Conservation (phyloP, 805 yeast genomes). For the Lipomyces yamanashiensis region DNA sequence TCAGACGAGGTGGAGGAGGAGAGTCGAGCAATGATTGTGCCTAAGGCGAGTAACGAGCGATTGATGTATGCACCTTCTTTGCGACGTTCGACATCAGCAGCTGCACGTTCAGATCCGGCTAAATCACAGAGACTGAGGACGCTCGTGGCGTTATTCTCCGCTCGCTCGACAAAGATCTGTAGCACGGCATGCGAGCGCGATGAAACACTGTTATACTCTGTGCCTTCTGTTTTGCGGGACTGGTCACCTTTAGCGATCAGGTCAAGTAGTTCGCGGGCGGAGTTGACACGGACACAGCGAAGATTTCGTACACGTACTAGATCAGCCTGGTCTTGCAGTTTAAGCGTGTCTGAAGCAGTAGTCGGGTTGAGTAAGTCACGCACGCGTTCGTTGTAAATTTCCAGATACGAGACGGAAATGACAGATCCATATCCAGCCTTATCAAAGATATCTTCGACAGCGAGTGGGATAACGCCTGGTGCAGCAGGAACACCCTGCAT, state of each 20-base stretch:
- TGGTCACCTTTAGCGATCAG: conserved; percentile 72
- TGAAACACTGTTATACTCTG: conserved; percentile 85
- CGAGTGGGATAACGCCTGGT: conserved; percentile 73
- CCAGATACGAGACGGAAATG: conserved; percentile 73
- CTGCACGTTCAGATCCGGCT: conserved; percentile 95
- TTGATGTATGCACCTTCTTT: conserved; percentile 94
- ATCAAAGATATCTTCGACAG: conserved; percentile 64
- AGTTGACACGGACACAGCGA: conserved; percentile 60
- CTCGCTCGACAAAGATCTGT: conserved; percentile 59
- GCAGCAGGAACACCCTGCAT: conserved; percentile 73
- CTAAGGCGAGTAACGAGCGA: conserved; percentile 84
- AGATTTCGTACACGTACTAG: conserved; percentile 72
- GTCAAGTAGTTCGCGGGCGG: conserved; percentile 63
- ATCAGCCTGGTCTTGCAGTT: conserved; percentile 75
- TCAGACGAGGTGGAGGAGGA: conserved; percentile 47
- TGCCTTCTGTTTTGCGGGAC: conserved; percentile 78
- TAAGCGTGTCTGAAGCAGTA: conserved; percentile 57
- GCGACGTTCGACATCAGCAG: conserved; percentile 73
- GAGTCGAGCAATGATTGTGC: conserved; percentile 87
- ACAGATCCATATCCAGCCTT: conserved; percentile 46
- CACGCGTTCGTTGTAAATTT: conserved; percentile 87
- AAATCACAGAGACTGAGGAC: conserved; percentile 87
- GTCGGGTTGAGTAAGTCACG: conserved; percentile 66
- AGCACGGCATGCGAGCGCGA: conserved; percentile 93
- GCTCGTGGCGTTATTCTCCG: conserved; percentile 39